Evolutionary conservation across 768 basidiomycete genomes (phyloP), one percentile per base, ranked within the genome.

Genomic region (Dioszegia crocea): DNA sequence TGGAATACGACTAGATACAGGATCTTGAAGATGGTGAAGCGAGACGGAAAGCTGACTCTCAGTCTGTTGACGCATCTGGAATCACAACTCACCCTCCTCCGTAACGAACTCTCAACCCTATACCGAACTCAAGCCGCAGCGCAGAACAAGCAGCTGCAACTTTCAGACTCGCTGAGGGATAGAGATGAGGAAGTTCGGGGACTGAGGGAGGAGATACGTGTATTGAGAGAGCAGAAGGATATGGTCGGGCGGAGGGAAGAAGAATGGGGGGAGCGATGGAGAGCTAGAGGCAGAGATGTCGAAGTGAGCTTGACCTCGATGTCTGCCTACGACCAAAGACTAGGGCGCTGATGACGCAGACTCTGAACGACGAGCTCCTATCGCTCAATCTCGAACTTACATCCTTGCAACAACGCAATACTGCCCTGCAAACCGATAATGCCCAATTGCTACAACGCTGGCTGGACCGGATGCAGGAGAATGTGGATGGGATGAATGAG

Each of bases 401-500:
- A 43, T 89, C 94, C 70, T 85, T 94, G 24, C 87, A 89, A 56
- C 86, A 91, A 61, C 86, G 89, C 33, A 96, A 94, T 74, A 82
- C 85, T 69, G 86, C 81, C n/a, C 83, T 99, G 31, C 84, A 85
- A 49, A 88, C 87, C 68, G 94, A 99, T 76, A 99, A 99, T 68
- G 92, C 92, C 24, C 88, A 90, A 69, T 84, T 99, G 26, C 82
- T 98, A 1, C 91, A 96, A 75, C 87, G 94, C 17, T 99, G 96
- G 94, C 82, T 98, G 9, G 96, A 98, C 69, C 86, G 88, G 64
- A 96, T 96, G 79, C 91, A 96, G 74, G 79, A 82, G 12, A 92
- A 93, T 70, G 94, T 88, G 9, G 91, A 92, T 77, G 86, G 86
- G 78, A 89, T 99, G 88, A 97, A 98, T 78, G 88, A 89, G 68